Evolutionary conservation across 116 monocot genomes (phyloP).

Genomic region (Thalassia testudinum): DNA sequence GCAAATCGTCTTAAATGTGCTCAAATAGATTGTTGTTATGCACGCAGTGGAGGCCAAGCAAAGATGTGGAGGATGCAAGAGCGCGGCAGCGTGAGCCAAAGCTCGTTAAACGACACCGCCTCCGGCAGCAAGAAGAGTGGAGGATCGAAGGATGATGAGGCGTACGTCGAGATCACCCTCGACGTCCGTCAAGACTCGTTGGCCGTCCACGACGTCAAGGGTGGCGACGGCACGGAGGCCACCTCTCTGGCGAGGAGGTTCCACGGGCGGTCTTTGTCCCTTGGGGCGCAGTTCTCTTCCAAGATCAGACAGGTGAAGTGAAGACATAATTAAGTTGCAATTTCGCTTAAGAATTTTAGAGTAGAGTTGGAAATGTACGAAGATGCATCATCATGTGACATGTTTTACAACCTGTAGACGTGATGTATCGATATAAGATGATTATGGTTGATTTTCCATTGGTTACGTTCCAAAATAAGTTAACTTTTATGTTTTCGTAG

Average conservation of each 20-base stretch:
- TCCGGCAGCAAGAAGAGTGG: background rate
- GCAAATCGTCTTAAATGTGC: too few species aligned
- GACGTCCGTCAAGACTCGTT: slow-evolving; percentile 24
- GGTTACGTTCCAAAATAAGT: too few species aligned
- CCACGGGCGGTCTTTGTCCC: slow-evolving; percentile 3
- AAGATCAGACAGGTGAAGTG: slow-evolving; percentile 21
- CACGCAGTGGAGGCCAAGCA: too few species aligned
- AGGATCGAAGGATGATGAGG: slow-evolving; percentile 18
- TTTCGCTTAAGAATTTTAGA: too few species aligned
- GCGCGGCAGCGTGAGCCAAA: background rate
- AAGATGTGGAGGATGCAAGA: background rate
- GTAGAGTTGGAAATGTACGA: too few species aligned
- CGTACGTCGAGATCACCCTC: slow-evolving; percentile 42
- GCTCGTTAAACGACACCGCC: slow-evolving; percentile 1
- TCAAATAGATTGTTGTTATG: too few species aligned
- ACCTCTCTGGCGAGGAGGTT: slow-evolving; percentile 13
- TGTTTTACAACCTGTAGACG: too few species aligned
- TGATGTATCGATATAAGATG: too few species aligned
- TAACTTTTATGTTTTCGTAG: too few species aligned
- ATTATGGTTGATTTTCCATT: too few species aligned
- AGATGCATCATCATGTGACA: too few species aligned
- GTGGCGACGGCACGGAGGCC: slow-evolving; percentile 13
- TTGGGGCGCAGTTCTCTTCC: slow-evolving; percentile 16
- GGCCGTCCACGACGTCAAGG: slow-evolving; percentile 18
- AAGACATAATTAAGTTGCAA: too few species aligned